Evolutionary conservation across 179 eudicot genomes (phyloP).

Genomic region (Nepenthes alata): DNA sequence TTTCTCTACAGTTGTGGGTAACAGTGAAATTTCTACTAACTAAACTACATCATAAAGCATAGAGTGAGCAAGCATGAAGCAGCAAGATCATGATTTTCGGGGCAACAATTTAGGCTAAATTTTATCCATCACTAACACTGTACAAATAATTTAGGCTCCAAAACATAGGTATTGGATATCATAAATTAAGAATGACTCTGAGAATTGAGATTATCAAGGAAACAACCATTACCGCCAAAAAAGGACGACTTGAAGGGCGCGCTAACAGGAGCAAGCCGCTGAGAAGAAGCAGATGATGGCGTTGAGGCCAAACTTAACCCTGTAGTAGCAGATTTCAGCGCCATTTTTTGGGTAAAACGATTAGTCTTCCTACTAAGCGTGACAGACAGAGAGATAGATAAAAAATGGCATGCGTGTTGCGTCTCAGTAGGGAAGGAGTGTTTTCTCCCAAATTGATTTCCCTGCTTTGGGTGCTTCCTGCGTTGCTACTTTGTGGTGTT

Average conservation of each 20-base stretch:
- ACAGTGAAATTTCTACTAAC: too few relatives aligned
- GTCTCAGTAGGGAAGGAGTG: neutral
- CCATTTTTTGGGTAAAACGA: neutral
- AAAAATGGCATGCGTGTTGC: neutral
- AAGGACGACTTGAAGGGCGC: slow-evolving; percentile 23
- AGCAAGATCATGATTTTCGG: too few relatives aligned
- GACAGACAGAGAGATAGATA: neutral
- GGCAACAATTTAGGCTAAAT: too few relatives aligned
- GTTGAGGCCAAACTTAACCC: slow-evolving; percentile 21
- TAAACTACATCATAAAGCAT: neutral
- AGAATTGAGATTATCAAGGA: slow-evolving; percentile 2
- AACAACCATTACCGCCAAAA: slow-evolving; percentile 29
- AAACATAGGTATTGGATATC: neutral
- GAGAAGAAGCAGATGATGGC: slow-evolving; percentile 20
- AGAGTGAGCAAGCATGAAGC: neutral
- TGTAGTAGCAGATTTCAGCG: slow-evolving; percentile 12
- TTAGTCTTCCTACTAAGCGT: neutral
- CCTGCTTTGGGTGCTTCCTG: neutral
- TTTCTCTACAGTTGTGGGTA: too few relatives aligned
- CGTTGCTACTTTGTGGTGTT: neutral
- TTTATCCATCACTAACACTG: too few relatives aligned
- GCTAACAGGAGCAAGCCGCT: slow-evolving; percentile 21
- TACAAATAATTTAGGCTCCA: neutral
- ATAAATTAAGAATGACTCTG: neutral
- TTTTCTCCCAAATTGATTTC: neutral